Percentiles rank a stretch among this genome's conserved stretches.
Evolutionary conservation across 192 early-diverging fungal genomes (phyloP).

Genomic region (Allomyces javanicus): DNA sequence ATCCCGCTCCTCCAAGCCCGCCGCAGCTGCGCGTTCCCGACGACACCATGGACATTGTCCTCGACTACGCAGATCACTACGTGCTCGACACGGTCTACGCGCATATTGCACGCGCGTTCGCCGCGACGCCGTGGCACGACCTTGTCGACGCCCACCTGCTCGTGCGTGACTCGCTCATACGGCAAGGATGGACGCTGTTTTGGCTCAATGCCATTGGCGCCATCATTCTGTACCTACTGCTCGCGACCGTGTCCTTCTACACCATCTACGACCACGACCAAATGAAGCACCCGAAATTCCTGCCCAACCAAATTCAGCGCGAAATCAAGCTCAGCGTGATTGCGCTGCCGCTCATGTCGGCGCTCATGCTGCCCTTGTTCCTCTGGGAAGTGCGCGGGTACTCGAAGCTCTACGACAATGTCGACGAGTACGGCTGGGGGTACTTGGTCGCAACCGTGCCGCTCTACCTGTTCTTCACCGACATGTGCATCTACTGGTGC

Average conservation of each 20-base stretch:
- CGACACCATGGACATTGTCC: constrained; percentile 39
- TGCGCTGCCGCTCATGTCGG: constrained; percentile 60
- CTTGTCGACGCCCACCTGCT: constrained; percentile 16
- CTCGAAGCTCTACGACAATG: constrained; percentile 59
- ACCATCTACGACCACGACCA: constrained; percentile 72
- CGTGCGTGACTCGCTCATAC: constrained; percentile 39
- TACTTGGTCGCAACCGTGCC: constrained; percentile 46
- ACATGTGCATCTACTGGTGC: constrained; percentile 77
- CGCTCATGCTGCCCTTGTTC: constrained; percentile 81
- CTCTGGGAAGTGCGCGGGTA: constrained; percentile 74
- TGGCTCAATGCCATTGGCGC: constrained; percentile 50
- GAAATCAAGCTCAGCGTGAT: constrained; percentile 64
- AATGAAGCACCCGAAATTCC: constrained; percentile 83
- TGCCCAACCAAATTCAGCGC: constrained; percentile 68
- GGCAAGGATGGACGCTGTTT: constrained; percentile 54
- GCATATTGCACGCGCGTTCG: constrained; percentile 21
- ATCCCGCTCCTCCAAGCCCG: not conserved
- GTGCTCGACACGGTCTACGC: constrained; percentile 41
- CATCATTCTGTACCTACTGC: constrained; percentile 58
- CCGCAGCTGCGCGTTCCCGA: not conserved
- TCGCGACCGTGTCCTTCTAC: constrained; percentile 58
- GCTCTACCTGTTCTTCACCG: constrained; percentile 77
- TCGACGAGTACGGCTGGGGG: constrained; percentile 46
- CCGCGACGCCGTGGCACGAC: constrained; percentile 13
- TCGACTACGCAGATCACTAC: constrained; percentile 39